A percentile compares a stretch with the other conserved stretches of the same genome.
phyloP scores from a whole-genome alignment of 202 grass and related monocot genomes.

The Zizania palustris region DNA sequence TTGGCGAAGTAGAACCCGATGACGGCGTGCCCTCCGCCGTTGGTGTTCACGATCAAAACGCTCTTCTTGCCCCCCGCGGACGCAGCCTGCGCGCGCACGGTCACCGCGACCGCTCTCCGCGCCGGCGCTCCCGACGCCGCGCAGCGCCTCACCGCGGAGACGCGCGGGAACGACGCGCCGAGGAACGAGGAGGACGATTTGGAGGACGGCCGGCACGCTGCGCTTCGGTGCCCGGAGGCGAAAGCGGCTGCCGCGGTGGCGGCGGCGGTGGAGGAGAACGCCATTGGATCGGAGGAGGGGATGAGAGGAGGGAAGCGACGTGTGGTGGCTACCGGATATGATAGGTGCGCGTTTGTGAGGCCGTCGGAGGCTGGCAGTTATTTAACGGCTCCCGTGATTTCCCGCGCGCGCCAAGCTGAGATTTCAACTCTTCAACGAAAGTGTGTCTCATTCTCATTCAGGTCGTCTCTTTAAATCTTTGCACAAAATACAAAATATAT shows the following conservation, averaged over 20 bases:
- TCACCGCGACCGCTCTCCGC: background rate
- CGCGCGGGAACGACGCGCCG: conserved; percentile 12
- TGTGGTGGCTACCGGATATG: conserved; percentile 38
- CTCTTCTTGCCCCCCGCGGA: conserved; percentile 55
- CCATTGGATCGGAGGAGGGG: conserved; percentile 26
- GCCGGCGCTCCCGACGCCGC: background rate
- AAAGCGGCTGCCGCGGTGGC: conserved; percentile 8
- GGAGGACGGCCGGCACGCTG: background rate
- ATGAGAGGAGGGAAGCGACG: conserved; percentile 24
- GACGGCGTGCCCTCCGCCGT: conserved; percentile 78
- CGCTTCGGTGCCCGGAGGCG: background rate
- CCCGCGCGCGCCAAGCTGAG: background rate
- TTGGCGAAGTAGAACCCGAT: conserved; percentile 90
- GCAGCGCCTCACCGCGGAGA: background rate
- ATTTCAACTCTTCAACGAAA: too few species aligned
- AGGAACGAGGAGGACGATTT: background rate
- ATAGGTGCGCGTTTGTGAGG: background rate
- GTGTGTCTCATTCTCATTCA: too few species aligned
- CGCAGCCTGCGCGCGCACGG: conserved; percentile 41
- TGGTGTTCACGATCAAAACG: conserved; percentile 77
- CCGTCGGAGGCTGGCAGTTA: background rate
- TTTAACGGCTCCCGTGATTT: background rate
- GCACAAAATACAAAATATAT: too few species aligned
- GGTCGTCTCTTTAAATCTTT: too few species aligned
- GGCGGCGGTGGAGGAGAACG: conserved; percentile 36